Conservation (phyloP, 176 grass and related monocot species). For the bread wheat (Triticum aestivum) region DNA sequence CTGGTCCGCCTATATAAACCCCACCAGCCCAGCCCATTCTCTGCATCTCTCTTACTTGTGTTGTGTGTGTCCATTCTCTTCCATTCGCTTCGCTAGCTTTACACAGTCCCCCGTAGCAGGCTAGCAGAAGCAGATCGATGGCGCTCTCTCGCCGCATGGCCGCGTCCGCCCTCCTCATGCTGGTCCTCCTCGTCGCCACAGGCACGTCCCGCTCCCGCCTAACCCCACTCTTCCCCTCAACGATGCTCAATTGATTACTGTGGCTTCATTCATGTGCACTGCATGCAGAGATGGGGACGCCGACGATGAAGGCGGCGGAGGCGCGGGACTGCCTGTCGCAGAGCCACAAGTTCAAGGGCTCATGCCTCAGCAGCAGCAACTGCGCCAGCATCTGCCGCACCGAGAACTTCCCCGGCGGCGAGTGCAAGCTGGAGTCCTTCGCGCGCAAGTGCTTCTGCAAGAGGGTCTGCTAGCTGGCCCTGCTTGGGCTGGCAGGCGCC, state of each 20-base stretch:
- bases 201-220: not conserved
- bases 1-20: slow-evolving; percentile 21
- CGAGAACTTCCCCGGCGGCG: slow-evolving; percentile 65
- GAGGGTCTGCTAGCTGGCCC: slow-evolving; percentile 38
- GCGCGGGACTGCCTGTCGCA: slow-evolving; percentile 65
- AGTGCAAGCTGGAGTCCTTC: slow-evolving; percentile 22
- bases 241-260: not conserved
- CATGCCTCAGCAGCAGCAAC: slow-evolving; percentile 54
- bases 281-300: slow-evolving; percentile 48
- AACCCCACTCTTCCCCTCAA: too few species aligned
- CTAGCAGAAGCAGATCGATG: slow-evolving; percentile 3
- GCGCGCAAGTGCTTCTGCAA: slow-evolving; percentile 71
- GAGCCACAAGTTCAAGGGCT: slow-evolving; percentile 68
- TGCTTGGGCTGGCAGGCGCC: not conserved
- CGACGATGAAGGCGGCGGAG: slow-evolving; percentile 43
- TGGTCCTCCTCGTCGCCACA: slow-evolving; percentile 58
- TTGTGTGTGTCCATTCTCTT: too few species aligned
- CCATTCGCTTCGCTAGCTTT: too few species aligned
- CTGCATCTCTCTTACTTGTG: not conserved
- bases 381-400: slow-evolving; percentile 61
- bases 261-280: too few species aligned
- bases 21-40: not conserved
- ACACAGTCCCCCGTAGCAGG: not conserved
- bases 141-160: slow-evolving; percentile 38
- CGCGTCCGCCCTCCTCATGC: slow-evolving; percentile 38